phyloP scores from a whole-genome alignment of 352 stramenopile species.

The Phytophthora boehmeriae region DNA sequence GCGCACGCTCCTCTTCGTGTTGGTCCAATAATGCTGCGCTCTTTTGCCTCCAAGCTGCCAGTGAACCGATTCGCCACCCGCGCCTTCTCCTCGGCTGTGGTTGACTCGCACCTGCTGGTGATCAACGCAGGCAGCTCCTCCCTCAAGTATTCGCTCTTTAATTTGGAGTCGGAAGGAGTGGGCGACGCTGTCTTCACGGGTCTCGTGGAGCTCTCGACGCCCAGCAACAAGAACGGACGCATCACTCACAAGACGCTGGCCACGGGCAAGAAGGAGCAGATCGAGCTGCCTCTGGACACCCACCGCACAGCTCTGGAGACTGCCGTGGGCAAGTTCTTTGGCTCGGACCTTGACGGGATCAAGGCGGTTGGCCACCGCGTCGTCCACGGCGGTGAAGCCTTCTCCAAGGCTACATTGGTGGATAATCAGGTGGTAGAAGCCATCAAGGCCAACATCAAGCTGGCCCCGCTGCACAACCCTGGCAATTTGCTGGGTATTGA shows the following conservation, averaged over 20 bases:
- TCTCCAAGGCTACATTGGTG: constrained; percentile 65
- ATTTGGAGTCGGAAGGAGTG: constrained; percentile 42
- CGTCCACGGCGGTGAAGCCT: constrained; percentile 87
- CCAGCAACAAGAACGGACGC: constrained; percentile 57
- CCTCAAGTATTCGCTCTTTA: constrained; percentile 90
- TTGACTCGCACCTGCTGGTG: constrained; percentile 54
- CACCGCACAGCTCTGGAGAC: constrained; percentile 70
- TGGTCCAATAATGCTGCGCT: constrained; percentile 19
- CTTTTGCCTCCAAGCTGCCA: constrained; percentile 26
- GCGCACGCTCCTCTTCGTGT: constrained; percentile 4
- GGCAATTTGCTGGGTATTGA: constrained; percentile 88
- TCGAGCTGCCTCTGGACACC: constrained; percentile 52
- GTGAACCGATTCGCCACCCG: constrained; percentile 22
- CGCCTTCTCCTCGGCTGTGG: constrained; percentile 30
- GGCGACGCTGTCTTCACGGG: constrained; percentile 69
- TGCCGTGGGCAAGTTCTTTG: constrained; percentile 66
- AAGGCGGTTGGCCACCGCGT: constrained; percentile 86
- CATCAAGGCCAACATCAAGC: constrained; percentile 62
- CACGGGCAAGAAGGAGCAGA: constrained; percentile 55
- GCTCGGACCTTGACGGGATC: constrained; percentile 56
- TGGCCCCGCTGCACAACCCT: constrained; percentile 90
- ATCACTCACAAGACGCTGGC: constrained; percentile 72
- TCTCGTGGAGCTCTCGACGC: constrained; percentile 78
- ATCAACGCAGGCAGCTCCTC: constrained; percentile 84
- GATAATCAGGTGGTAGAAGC: constrained; percentile 54